These are phyloP conservation scores for Nannizziopsis barbatae DNA, from an alignment of 2,329 filamentous ascomycete genomes.

Conservation along the genomic window DNA sequence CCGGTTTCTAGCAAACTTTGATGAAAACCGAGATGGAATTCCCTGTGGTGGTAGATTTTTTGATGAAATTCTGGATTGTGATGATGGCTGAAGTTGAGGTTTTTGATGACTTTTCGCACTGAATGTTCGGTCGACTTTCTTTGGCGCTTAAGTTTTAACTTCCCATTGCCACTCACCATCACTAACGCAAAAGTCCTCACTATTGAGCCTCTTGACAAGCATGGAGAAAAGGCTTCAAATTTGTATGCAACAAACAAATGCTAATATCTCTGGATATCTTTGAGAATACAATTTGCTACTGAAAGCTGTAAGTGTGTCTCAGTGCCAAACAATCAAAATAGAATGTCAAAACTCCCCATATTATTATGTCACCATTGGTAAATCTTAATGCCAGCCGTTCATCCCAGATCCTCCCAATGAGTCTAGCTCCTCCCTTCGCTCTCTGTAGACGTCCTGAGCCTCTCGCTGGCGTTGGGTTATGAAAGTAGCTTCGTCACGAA, in stretches of 20 bases:
- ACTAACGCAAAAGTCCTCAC: too few relatives aligned
- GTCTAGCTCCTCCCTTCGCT: constrained; percentile 65
- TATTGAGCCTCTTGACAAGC: background rate
- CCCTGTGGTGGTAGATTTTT: constrained; percentile 15
- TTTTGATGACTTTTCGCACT: constrained; percentile 8
- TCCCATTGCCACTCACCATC: constrained; percentile 12
- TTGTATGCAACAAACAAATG: background rate
- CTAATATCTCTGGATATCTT: too few relatives aligned
- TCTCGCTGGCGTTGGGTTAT: constrained; percentile 75
- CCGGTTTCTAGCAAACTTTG: constrained; percentile 4
- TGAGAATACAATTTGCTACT: too few relatives aligned
- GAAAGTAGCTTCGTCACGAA: constrained; percentile 74
- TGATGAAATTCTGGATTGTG: constrained; percentile 16
- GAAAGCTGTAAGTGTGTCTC: too few relatives aligned
- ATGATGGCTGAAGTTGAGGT: constrained; percentile 6
- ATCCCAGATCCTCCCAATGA: constrained; percentile 36
- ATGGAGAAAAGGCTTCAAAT: background rate
- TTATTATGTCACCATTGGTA: background rate
- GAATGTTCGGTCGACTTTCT: background rate
- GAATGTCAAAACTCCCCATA: background rate
- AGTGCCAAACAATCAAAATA: background rate
- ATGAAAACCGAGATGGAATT: constrained; percentile 17
- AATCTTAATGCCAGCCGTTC: constrained; percentile 23
- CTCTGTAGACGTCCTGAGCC: constrained; percentile 75
- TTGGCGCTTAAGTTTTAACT: constrained; percentile 4